Evolutionary conservation across 768 basidiomycete species (phyloP).

Genomic region (Clitopilus hobsonii): DNA sequence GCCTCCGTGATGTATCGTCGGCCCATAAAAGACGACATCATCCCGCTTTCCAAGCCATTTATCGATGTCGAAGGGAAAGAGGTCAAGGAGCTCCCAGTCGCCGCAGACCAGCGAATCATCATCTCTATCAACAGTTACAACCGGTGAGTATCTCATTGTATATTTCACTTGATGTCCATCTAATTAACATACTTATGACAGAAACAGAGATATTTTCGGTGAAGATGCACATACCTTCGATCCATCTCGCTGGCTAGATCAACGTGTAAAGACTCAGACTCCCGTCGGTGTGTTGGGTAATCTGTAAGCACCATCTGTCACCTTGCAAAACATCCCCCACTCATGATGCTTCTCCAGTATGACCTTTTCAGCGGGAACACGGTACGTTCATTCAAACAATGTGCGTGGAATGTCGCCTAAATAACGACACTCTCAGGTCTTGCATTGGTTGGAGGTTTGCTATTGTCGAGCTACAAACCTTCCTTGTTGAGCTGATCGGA

Average conservation of each 20-base stretch:
- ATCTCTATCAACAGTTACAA: slow-evolving; percentile 53
- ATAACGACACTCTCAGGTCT: slow-evolving; percentile 21
- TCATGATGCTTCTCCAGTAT: slow-evolving; percentile 22
- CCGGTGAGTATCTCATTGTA: slow-evolving; percentile 27
- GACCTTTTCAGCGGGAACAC: slow-evolving; percentile 38
- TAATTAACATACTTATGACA: slow-evolving; percentile 10
- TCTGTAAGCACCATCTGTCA: slow-evolving; percentile 28
- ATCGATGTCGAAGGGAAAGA: slow-evolving; percentile 37
- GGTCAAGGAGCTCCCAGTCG: slow-evolving; percentile 38
- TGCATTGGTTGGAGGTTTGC: slow-evolving; percentile 52
- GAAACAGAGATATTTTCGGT: slow-evolving; percentile 52
- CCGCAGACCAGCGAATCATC: slow-evolving; percentile 46
- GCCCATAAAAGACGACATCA: slow-evolving; percentile 46
- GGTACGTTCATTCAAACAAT: not conserved
- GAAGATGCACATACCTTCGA: slow-evolving; percentile 50
- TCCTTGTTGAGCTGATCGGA: slow-evolving; percentile 53
- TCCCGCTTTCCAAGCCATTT: slow-evolving; percentile 56
- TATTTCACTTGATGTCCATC: not conserved
- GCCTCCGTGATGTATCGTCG: slow-evolving; percentile 46
- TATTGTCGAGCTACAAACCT: slow-evolving; percentile 50
- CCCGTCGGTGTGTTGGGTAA: slow-evolving; percentile 43
- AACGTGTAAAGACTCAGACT: slow-evolving; percentile 29
- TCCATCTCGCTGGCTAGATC: slow-evolving; percentile 50
- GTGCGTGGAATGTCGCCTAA: not conserved
- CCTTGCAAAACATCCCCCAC: not conserved